Percentiles rank a stretch among this genome's conserved stretches.
phyloP scores from a whole-genome alignment of 805 yeast genomes.

The Schwanniomyces vanrijiae region DNA sequence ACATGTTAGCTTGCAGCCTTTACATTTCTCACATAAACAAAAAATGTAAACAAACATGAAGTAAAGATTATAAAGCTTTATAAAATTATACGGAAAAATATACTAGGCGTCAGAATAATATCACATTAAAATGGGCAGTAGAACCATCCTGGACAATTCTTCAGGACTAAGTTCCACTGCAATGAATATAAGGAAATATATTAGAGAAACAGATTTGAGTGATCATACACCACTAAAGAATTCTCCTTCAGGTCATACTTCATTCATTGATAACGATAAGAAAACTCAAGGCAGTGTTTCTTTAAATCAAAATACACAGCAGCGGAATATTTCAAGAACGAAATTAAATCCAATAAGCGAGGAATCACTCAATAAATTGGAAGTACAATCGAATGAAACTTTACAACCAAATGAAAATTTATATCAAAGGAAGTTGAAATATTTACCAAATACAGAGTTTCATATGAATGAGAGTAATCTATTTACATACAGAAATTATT shows the following conservation, averaged over 20 bases:
- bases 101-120: not conserved
- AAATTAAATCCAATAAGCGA: slow-evolving; percentile 1
- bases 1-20: slow-evolving; percentile 1
- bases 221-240: slow-evolving; percentile 12
- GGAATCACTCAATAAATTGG: not conserved
- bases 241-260: not conserved
- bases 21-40: not conserved
- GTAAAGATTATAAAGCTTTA: not conserved
- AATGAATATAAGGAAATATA: slow-evolving; percentile 24
- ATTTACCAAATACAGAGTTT: slow-evolving; percentile 33
- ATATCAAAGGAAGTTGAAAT: slow-evolving; percentile 34
- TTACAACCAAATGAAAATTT: slow-evolving; percentile 1
- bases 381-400: not conserved
- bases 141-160: slow-evolving; percentile 18
- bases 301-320: not conserved
- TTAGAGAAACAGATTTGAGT: slow-evolving; percentile 27
- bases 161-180: slow-evolving; percentile 22
- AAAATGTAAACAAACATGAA: slow-evolving; percentile 1
- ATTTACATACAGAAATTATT: slow-evolving; percentile 5
- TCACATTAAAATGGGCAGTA: slow-evolving; percentile 5
- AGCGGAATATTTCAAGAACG: not conserved
- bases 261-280: not conserved
- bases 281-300: not conserved
- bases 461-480: slow-evolving; percentile 15
- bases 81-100: not conserved